Percentiles rank a stretch among this genome's conserved stretches.
These are phyloP conservation scores for Cutaneotrichosporon cavernicola DNA, from an alignment of 1,284 basidiomycete genomes.

Conservation along the genomic window DNA sequence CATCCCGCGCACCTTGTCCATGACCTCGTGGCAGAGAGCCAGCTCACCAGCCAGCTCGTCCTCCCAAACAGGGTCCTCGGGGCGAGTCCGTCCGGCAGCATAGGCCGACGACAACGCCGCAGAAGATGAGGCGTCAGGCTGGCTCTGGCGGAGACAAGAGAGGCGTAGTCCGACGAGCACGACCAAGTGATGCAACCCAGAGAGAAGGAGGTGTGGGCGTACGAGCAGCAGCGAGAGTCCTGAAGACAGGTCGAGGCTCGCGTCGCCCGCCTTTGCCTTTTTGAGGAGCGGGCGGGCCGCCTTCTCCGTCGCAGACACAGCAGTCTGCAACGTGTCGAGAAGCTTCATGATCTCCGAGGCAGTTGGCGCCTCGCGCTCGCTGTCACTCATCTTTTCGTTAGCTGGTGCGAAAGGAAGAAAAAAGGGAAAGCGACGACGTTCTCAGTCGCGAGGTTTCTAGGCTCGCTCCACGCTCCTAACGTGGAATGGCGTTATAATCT, in stretches of 20 bases:
- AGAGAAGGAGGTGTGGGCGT: slow-evolving; percentile 81
- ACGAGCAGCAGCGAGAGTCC: slow-evolving; percentile 88
- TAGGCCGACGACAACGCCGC: slow-evolving; percentile 28
- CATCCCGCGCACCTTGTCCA: slow-evolving; percentile 59
- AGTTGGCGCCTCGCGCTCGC: slow-evolving; percentile 26
- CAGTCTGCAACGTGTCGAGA: slow-evolving; percentile 44
- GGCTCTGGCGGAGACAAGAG: slow-evolving; percentile 9
- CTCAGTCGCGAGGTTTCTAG: slow-evolving; percentile 58
- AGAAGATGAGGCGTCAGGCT: slow-evolving; percentile 22
- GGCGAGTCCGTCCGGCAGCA: slow-evolving; percentile 20
- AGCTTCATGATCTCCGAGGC: slow-evolving; percentile 40
- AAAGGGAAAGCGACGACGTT: slow-evolving; percentile 14
- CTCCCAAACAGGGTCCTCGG: slow-evolving; percentile 15
- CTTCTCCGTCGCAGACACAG: slow-evolving; percentile 44
- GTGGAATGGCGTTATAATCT: slow-evolving; percentile 51
- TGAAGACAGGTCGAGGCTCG: slow-evolving; percentile 64
- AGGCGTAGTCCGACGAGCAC: slow-evolving; percentile 63
- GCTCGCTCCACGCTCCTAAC: slow-evolving; percentile 54
- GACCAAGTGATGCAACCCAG: slow-evolving; percentile 82
- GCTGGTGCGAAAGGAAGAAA: not conserved
- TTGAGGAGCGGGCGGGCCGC: slow-evolving; percentile 42
- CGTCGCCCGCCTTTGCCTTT: slow-evolving; percentile 42
- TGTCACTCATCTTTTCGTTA: slow-evolving; percentile 28
- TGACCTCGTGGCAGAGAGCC: slow-evolving; percentile 52
- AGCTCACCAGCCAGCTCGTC: slow-evolving; percentile 43